Evolutionary conservation across 2,329 filamentous ascomycete species (phyloP).

Genomic region (Aspergillus eucalypticola): DNA sequence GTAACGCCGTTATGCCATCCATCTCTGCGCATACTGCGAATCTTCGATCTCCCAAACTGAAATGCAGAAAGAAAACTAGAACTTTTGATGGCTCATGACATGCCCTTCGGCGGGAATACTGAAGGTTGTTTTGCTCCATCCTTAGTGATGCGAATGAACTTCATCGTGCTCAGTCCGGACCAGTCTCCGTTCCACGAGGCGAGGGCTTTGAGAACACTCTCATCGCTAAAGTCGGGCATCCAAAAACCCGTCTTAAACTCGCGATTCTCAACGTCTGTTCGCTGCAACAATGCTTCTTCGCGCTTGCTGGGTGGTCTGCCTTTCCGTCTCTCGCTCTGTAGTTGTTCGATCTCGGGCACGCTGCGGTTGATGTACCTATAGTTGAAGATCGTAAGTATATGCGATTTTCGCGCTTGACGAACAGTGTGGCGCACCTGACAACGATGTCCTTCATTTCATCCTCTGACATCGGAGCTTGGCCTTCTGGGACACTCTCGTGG

Average conservation of each 20-base stretch:
- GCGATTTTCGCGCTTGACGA: background rate
- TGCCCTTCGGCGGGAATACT: conserved; percentile 72
- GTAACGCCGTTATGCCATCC: conserved; percentile 27
- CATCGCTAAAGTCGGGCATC: conserved; percentile 72
- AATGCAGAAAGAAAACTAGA: conserved; percentile 17
- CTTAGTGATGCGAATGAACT: conserved; percentile 72
- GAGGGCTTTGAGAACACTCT: conserved; percentile 65
- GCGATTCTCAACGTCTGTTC: conserved; percentile 68
- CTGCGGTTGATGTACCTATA: conserved; percentile 41
- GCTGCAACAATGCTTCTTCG: conserved; percentile 75
- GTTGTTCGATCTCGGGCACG: conserved; percentile 39
- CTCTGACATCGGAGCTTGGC: conserved; percentile 36
- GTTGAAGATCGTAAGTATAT: background rate
- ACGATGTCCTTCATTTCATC: conserved; percentile 54
- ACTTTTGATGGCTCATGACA: conserved; percentile 40
- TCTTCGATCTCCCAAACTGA: conserved; percentile 15
- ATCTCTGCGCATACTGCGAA: conserved; percentile 7
- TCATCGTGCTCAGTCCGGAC: conserved; percentile 73
- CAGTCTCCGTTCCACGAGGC: conserved; percentile 80
- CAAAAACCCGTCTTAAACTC: conserved; percentile 82
- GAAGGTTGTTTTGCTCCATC: conserved; percentile 67
- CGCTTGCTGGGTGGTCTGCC: conserved; percentile 76
- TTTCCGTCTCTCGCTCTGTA: conserved; percentile 66
- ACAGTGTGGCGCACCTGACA: conserved; percentile 52
- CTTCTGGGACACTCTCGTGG: conserved; percentile 59